These are phyloP conservation scores for Castanea sativa DNA, from an alignment of 306 rosid genomes.

Conservation along the genomic window DNA sequence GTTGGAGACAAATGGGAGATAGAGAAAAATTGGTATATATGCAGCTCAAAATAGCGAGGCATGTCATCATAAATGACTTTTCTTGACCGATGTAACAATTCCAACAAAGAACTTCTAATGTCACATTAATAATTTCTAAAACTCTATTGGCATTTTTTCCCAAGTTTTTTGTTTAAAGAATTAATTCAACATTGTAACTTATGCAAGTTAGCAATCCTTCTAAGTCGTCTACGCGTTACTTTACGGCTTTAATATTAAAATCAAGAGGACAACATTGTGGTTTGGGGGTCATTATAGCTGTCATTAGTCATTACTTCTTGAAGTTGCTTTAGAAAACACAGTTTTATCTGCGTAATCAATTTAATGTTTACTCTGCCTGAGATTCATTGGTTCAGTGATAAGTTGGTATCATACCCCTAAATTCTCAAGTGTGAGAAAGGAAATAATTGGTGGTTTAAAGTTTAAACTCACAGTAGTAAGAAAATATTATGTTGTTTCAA, in stretches of 20 bases:
- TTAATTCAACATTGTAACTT: background rate
- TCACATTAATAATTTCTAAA: background rate
- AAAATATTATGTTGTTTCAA: background rate
- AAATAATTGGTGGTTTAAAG: background rate
- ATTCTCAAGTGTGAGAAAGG: background rate
- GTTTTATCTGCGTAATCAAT: too few relatives aligned
- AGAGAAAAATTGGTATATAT: background rate
- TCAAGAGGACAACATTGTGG: too few relatives aligned
- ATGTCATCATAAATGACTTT: constrained; percentile 5
- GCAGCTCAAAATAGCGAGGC: constrained; percentile 29
- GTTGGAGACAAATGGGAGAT: constrained; percentile 1
- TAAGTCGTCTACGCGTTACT: too few relatives aligned
- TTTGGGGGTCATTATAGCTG: too few relatives aligned
- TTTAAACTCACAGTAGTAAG: background rate
- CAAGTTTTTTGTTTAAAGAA: background rate
- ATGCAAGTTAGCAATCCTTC: background rate
- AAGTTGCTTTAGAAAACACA: too few relatives aligned
- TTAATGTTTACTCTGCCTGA: too few relatives aligned
- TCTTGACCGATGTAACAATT: background rate
- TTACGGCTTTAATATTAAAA: too few relatives aligned
- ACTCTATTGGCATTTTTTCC: too few relatives aligned
- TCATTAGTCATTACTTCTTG: too few relatives aligned
- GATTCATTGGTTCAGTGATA: background rate
- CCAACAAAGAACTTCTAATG: constrained; percentile 17
- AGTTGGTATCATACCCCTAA: background rate